Evolutionary conservation across 352 stramenopile genomes (phyloP), one percentile per base, ranked within the genome.

Genomic region (Pythium grandisporangium): DNA sequence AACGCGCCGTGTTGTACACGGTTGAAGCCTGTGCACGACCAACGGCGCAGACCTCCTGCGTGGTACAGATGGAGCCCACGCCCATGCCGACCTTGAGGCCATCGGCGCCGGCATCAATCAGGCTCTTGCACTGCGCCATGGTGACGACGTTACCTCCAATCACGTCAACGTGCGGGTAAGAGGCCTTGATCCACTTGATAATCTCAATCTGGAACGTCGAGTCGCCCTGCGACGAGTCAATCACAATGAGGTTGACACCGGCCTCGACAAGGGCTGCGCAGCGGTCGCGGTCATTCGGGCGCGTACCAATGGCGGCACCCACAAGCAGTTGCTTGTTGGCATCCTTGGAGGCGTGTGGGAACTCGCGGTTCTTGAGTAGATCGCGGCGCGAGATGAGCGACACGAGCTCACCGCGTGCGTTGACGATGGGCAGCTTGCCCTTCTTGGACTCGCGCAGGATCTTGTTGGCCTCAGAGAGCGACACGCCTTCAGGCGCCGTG

Each of bases 51-150:
- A 99, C 94, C 69, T 99, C 97, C 74, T 99, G 97, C 20, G 97
- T 99, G 27, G 97, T 99, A 73, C 96, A 99, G 63, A 99, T 99
- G 43, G 93, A 99, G 48, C 97, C 97, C 27, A 98, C 96, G 51
- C 97, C 97, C 97, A 99, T 99, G 49, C 97, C 97, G 33, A 99
- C 95, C 52, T 98, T 96, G 36, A 99, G 78, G n/a, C 96, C 97
- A 55, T 99, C 96, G 12, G 95, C 96, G 33, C 97, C 97, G 23
- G 96, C 96, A 36, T 98, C 77, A 48, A 99, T 99, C 16, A 99
- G 83, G 64, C 97, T 95, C 60, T 97, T 89, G 51, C 93, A 97
- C 78, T 99, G 97, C 23, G 83, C 82, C 37, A 91, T 87, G 27
- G 96, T 99, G 22, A 99, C 96, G 22, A 99, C 95, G 70, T 99